Evolutionary conservation across 202 grass and related monocot genomes (phyloP), one percentile per base, ranked within the genome.

Genomic region (Elaeis oleifera): DNA sequence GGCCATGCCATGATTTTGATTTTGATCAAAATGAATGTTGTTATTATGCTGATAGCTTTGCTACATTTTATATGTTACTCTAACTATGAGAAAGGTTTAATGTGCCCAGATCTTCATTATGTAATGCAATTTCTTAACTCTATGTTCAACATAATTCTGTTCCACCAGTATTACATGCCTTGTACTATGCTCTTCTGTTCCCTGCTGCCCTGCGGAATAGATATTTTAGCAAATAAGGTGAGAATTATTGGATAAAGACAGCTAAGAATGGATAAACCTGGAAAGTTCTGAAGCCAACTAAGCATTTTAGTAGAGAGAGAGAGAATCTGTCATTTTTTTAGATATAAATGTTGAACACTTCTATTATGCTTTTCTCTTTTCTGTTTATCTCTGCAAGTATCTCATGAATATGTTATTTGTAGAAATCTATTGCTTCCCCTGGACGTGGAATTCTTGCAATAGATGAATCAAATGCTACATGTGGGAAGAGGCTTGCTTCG

Each of bases 381-480:
- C 58, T 23, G 5, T 13, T 14, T 20, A 68, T 71, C 64, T 3
- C 3, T 69, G n/a, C 25, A 58, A 51, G 22, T 18, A 57, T 32
- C 56, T 60, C 71, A 74, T 27, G 2, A 23, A 54, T 59, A 23
- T 20, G 23, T 8, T 59, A 0, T 59, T 16, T 76, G 21, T 77
- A 97, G 92, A 97, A 92, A 97, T 84, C 88, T 27, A 79, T 92
- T 82, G 88, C 92, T 58, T 92, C 88, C 24, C 84, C 84, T 57
- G 92, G 88, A 4, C 81, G 77, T 75, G 92, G 92, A 21, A 97
- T 97, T 72, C 84, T 97, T 58, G 92, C 92, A 21, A 89, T 97
- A 22, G 92, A 97, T 50, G 92, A 97, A 60, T 97, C 92, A 7
- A 97, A 91, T 77, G 92, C 92, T 36, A 97, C 92, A 65, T 92